phyloP scores from a whole-genome alignment of 805 yeast genomes.

The Cephaloascus albidus region DNA sequence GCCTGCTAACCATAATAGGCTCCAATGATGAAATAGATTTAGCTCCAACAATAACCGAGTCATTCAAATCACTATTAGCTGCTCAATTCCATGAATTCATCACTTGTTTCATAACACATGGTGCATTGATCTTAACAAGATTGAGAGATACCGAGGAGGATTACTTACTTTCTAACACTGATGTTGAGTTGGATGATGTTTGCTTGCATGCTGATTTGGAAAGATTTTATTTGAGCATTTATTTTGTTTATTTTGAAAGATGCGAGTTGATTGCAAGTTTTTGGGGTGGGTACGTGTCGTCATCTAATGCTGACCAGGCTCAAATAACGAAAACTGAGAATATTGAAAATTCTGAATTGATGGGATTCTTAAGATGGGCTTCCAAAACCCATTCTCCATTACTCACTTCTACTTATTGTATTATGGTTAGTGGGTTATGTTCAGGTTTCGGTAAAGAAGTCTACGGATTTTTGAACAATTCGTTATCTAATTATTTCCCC shows the following conservation, averaged over 20 bases:
- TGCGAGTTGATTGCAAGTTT: conserved; percentile 47
- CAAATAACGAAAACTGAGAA: conserved; percentile 8
- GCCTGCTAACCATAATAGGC: conserved; percentile 24
- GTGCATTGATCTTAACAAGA: conserved; percentile 58
- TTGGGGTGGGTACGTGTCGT: conserved; percentile 33
- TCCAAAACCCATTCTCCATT: conserved; percentile 70
- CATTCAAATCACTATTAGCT: conserved; percentile 23
- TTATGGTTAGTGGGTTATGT: conserved; percentile 70
- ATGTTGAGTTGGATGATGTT: conserved; percentile 49
- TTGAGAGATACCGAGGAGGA: conserved; percentile 72
- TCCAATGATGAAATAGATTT: conserved; percentile 5
- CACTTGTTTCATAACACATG: conserved; percentile 46
- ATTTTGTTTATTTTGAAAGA: conserved; percentile 57
- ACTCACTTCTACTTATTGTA: conserved; percentile 73
- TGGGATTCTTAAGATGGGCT: conserved; percentile 88
- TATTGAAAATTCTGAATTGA: conserved; percentile 40
- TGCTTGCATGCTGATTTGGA: conserved; percentile 79
- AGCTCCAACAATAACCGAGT: conserved; percentile 45
- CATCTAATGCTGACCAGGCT: not conserved
- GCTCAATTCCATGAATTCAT: conserved; percentile 41
- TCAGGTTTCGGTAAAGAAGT: conserved; percentile 47
- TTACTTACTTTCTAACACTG: conserved; percentile 45
- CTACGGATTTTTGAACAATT: conserved; percentile 41
- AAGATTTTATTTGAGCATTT: conserved; percentile 70
- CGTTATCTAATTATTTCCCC: too few relatives aligned